Evolutionary conservation across 2,329 filamentous ascomycete species (phyloP).

Genomic region (Alternaria consortialis): DNA sequence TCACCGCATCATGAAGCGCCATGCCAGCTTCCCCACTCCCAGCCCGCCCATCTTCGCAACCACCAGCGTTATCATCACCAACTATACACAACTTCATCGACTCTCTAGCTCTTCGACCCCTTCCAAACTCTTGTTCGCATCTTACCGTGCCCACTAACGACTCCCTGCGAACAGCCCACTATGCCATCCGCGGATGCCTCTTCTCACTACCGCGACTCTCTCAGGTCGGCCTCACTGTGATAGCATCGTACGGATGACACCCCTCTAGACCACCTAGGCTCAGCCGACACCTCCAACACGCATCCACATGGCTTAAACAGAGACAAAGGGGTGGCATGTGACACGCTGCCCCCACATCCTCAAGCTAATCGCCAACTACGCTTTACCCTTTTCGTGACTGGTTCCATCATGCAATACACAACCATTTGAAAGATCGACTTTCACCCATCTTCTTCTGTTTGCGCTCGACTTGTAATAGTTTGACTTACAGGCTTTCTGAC

Average conservation of each 20-base stretch:
- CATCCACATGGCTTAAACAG: conserved; percentile 24
- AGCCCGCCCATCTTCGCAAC: conserved; percentile 16
- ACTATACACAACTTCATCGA: neutral
- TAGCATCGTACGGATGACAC: conserved; percentile 32
- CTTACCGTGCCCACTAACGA: neutral
- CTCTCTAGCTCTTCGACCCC: neutral
- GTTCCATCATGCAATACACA: conserved; percentile 14
- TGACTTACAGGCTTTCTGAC: neutral
- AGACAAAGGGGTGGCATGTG: conserved; percentile 34
- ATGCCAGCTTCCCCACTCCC: conserved; percentile 20
- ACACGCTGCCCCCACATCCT: conserved; percentile 33
- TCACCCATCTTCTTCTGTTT: neutral
- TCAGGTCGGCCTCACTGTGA: conserved; percentile 9
- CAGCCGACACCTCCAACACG: conserved; percentile 19
- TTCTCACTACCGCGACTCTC: conserved; percentile 1
- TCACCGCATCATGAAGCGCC: conserved; percentile 13
- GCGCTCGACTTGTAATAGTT: neutral
- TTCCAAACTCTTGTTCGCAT: neutral
- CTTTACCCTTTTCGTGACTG: conserved; percentile 14
- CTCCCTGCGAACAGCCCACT: neutral
- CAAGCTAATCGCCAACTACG: conserved; percentile 11
- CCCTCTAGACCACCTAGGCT: conserved; percentile 26
- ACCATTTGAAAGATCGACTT: neutral
- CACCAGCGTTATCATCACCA: conserved; percentile 3
- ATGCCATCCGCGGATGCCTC: neutral